These are phyloP conservation scores for Pleurotus cornucopiae DNA, from an alignment of 768 basidiomycete genomes.

Conservation along the genomic window DNA sequence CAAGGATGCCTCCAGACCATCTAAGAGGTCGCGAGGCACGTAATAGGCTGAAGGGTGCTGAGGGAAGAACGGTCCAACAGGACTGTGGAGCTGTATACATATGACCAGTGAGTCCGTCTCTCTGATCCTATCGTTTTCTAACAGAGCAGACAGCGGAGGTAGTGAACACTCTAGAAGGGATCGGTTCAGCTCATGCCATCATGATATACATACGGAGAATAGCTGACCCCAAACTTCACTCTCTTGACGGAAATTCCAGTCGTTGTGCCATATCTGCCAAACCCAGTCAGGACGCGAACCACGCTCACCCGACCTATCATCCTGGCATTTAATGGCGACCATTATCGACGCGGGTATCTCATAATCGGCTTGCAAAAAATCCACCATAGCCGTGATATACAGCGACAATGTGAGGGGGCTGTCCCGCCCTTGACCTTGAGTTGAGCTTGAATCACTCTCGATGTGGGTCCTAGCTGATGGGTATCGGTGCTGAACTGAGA, in stretches of 20 bases:
- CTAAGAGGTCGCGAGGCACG: constrained; percentile 62
- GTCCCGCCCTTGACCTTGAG: constrained; percentile 21
- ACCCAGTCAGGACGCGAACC: constrained; percentile 67
- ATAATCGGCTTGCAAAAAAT: constrained; percentile 55
- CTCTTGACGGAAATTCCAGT: constrained; percentile 67
- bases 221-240: constrained; percentile 75
- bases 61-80: constrained; percentile 52
- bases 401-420: constrained; percentile 45
- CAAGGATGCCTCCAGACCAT: constrained; percentile 65
- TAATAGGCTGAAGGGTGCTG: constrained; percentile 63
- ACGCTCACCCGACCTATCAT: constrained; percentile 55
- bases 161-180: constrained; percentile 50
- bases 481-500: background rate
- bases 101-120: constrained; percentile 69
- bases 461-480: constrained; percentile 18
- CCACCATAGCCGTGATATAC: constrained; percentile 63
- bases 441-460: constrained; percentile 17
- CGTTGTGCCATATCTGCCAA: constrained; percentile 69
- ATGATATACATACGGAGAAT: too few species aligned
- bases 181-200: background rate
- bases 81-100: constrained; percentile 71
- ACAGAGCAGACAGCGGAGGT: constrained; percentile 55
- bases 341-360: constrained; percentile 65
- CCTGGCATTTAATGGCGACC: constrained; percentile 65
- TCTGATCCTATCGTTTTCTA: constrained; percentile 54